Evolutionary conservation across 2,329 filamentous ascomycete genomes (phyloP), one percentile per base, ranked within the genome.

Genomic region (Alternaria conjuncta): DNA sequence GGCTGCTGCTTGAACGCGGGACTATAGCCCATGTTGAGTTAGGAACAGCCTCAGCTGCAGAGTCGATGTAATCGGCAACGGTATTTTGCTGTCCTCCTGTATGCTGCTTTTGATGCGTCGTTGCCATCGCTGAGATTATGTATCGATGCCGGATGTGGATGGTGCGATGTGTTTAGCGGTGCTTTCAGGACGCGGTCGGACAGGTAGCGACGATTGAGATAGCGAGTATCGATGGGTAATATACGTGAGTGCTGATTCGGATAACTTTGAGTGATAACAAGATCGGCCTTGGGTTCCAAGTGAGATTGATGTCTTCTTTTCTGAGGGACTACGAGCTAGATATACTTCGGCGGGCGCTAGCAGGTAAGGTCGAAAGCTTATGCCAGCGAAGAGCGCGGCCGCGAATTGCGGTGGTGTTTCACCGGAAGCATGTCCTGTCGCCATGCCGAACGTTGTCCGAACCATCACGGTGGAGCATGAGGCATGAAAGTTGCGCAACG

Each of bases 391-490:
- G 23, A 57, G 7, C 3, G 5, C 12, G 18, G n/a, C n/a, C 26
- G n/a, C 5, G 36, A 15, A 11, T 49, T 49, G 20, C 44, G 20
- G 55, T 41, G 44, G 49, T 47, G 25, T 36, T 55, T 45, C 36
- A 8, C 45, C 49, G 57, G 49, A 26, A 15, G 20, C 20, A n/a
- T n/a, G 12, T 8, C n/a, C n/a, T 13, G 15, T 25, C 0, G 36
- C n/a, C 41, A 20, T 47, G 57, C 49, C 57, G 57, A 55, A 25
- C 47, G 28, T 55, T 53, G 28, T 55, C 41, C 49, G 41, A 26
- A 26, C 7, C 3, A 18, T 20, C 18, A 25, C 10, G 15, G 57
- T 46, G 28, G 26, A 60, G 43, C 49, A 60, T 18, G 57, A 55
- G 49, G 49, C 41, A 55, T 46, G 26, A 30, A 47, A 23, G 26